Evolutionary conservation across 192 early-diverging fungal species (phyloP).

Genomic region (Lunasporangiospora selenospora): DNA sequence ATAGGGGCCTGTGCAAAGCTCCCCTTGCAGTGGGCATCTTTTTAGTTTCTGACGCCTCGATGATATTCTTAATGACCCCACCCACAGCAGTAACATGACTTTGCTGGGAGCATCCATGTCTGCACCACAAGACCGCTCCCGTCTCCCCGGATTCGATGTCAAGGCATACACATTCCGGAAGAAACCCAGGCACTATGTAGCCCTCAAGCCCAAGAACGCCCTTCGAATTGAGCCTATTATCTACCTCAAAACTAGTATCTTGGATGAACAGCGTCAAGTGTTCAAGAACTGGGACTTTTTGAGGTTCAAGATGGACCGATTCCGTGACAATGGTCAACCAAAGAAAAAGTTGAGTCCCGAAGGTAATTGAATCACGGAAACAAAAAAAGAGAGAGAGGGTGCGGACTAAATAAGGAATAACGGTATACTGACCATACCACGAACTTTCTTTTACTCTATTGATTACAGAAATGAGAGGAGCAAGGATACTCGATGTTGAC

Average conservation of each 20-base stretch:
- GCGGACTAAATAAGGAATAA: no score
- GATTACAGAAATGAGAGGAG: slow-evolving; percentile 34
- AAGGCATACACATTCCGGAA: slow-evolving; percentile 47
- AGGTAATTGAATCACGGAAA: no score
- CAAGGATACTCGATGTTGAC: slow-evolving; percentile 44
- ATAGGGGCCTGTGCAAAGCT: no score
- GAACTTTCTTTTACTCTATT: neutral
- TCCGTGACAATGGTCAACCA: slow-evolving; percentile 40
- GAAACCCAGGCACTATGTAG: slow-evolving; percentile 42
- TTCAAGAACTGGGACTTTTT: slow-evolving; percentile 43
- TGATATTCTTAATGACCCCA: no score
- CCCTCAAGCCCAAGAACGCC: slow-evolving; percentile 45
- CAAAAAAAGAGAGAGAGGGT: no score
- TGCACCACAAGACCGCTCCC: neutral
- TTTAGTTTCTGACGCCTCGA: no score
- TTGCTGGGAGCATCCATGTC: slow-evolving; percentile 19
- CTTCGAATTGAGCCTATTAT: slow-evolving; percentile 45
- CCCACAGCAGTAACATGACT: no score
- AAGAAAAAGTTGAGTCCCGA: slow-evolving; percentile 43
- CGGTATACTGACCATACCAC: no score
- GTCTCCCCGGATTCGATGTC: slow-evolving; percentile 35
- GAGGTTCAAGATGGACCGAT: slow-evolving; percentile 29
- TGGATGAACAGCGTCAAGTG: slow-evolving; percentile 35
- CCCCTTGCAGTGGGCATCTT: no score
- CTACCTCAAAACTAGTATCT: slow-evolving; percentile 38